Conservation (phyloP, 2,329 filamentous ascomycete genomes). For the Fusarium sp. region DNA sequence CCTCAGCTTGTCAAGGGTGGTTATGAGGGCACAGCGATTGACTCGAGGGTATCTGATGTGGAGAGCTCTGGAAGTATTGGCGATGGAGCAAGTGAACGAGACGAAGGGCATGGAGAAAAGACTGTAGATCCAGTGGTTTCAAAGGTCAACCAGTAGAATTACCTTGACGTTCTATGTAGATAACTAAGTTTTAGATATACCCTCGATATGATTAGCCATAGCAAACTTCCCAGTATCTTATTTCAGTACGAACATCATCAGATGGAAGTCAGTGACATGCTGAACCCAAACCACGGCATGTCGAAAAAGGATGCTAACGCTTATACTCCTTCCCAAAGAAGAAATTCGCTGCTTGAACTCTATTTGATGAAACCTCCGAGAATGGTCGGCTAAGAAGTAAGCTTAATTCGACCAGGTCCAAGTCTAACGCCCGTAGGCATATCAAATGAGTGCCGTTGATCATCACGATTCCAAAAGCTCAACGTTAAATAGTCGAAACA, state of each 20-base stretch:
- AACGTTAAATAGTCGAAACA: accelerated
- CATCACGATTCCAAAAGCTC: too few relatives aligned
- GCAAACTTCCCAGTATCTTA: background rate
- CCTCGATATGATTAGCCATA: background rate
- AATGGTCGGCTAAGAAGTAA: background rate
- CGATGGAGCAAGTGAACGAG: slow-evolving; percentile 6
- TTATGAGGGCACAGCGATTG: slow-evolving; percentile 30
- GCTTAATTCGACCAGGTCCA: background rate
- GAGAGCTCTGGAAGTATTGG: slow-evolving; percentile 21
- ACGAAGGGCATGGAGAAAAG: slow-evolving; percentile 1
- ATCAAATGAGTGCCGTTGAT: background rate
- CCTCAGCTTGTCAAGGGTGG: slow-evolving; percentile 34
- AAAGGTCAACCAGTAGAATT: background rate
- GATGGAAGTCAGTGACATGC: accelerated
- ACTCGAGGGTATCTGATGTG: slow-evolving; percentile 34
- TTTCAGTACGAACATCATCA: accelerated
- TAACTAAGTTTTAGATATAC: background rate
- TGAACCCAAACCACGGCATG: background rate
- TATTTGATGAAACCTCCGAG: background rate
- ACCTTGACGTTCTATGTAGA: accelerated
- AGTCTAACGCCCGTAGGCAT: background rate
- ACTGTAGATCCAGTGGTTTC: slow-evolving; percentile 3
- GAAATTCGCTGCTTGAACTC: background rate
- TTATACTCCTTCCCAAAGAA: background rate
- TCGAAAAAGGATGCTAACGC: accelerated